Conservation (phyloP, 208 protist genomes). For the Balamuthia mandrillaris region DNA sequence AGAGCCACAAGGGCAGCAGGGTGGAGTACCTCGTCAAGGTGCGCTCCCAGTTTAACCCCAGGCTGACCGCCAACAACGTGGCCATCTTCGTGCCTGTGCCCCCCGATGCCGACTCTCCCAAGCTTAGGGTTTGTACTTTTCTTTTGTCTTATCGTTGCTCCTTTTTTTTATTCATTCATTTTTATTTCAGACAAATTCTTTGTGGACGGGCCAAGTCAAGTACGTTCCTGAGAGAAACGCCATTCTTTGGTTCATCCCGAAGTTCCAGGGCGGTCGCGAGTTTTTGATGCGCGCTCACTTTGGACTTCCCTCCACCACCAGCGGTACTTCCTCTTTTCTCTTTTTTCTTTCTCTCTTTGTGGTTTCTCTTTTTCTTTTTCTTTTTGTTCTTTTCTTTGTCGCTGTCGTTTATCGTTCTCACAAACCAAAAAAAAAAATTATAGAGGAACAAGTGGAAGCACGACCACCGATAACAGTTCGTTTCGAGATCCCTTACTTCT, state of each 20-base stretch:
- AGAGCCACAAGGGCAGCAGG: conserved; percentile 83
- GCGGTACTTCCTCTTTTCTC: conserved; percentile 19
- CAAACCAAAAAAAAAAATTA: not conserved
- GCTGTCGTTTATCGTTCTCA: not conserved
- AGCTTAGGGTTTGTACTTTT: conserved; percentile 75
- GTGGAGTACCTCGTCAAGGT: conserved; percentile 88
- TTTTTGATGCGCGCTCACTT: conserved; percentile 90
- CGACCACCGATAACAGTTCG: conserved; percentile 91
- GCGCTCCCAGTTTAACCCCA: conserved; percentile 86
- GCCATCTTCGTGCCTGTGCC: conserved; percentile 96
- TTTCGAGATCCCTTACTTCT: conserved; percentile 98
- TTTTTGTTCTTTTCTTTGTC: not conserved
- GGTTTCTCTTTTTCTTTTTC: conserved; percentile 15
- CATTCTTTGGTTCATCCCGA: conserved; percentile 96
- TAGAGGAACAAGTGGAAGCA: not conserved
- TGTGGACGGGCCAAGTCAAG: conserved; percentile 75
- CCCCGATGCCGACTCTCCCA: conserved; percentile 91
- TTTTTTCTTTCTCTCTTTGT: not conserved
- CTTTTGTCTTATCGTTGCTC: not conserved
- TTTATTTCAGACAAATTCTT: not conserved
- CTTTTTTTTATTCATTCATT: not conserved
- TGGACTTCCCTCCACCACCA: conserved; percentile 86
- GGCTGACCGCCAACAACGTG: conserved; percentile 91
- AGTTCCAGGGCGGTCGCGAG: conserved; percentile 89
- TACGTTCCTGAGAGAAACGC: conserved; percentile 94